These are phyloP conservation scores for Candida sithepensis DNA, from an alignment of 805 yeast genomes.

Conservation along the genomic window DNA sequence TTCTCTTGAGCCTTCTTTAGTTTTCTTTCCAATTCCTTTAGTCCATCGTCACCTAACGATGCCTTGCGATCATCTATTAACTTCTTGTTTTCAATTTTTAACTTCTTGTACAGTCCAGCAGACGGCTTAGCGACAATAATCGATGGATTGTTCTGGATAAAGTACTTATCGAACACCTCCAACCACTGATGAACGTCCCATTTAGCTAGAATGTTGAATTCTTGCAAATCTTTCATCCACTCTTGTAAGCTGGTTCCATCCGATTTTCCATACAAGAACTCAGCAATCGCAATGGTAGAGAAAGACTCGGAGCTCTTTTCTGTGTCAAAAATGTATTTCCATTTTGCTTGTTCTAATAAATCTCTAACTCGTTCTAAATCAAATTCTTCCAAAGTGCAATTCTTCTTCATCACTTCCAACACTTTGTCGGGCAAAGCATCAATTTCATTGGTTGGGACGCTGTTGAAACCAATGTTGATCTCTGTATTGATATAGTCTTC, in stretches of 20 bases:
- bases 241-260: constrained; percentile 55
- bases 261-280: constrained; percentile 72
- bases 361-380: constrained; percentile 67
- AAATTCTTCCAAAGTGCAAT: constrained; percentile 45
- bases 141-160: constrained; percentile 61
- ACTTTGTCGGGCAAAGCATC: constrained; percentile 50
- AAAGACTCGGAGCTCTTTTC: constrained; percentile 63
- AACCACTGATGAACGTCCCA: constrained; percentile 77
- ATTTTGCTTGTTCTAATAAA: constrained; percentile 59
- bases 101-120: constrained; percentile 45
- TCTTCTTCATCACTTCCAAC: constrained; percentile 48
- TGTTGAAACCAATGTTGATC: constrained; percentile 54
- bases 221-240: constrained; percentile 54
- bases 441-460: constrained; percentile 71
- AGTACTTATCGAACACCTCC: constrained; percentile 43
- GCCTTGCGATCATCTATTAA: constrained; percentile 46
- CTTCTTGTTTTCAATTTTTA: constrained; percentile 49
- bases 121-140: constrained; percentile 75
- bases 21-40: constrained; percentile 44
- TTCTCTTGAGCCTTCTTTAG: constrained; percentile 59
- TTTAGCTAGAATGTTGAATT: constrained; percentile 50
- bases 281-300: constrained; percentile 66
- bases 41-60: constrained; percentile 57
- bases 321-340: constrained; percentile 55
- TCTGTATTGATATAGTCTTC: constrained; percentile 68